Conservation (phyloP, 306 rosid species). For the Dalbergia oliveri region DNA sequence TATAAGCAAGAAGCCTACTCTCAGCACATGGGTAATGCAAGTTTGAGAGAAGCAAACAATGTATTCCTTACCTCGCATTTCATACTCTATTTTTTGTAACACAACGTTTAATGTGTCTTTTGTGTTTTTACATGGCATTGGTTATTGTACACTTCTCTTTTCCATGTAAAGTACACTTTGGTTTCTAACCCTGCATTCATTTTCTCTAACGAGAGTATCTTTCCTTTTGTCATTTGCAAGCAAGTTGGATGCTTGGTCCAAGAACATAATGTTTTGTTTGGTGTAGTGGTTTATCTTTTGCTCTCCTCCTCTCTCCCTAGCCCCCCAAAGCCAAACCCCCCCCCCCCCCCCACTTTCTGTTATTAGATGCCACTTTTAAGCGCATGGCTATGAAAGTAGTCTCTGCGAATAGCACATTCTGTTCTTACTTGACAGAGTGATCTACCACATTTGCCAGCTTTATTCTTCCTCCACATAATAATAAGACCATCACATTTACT, state of each 20-base stretch:
- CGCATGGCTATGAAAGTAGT: constrained; percentile 19
- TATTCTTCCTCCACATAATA: constrained; percentile 9
- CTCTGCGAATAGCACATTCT: constrained; percentile 29
- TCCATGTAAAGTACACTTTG: constrained; percentile 42
- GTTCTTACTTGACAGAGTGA: constrained; percentile 7
- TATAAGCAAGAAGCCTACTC: constrained; percentile 27
- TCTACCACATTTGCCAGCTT: constrained; percentile 27
- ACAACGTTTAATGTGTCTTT: constrained; percentile 38
- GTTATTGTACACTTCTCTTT: constrained; percentile 41
- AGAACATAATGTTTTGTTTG: constrained; percentile 44
- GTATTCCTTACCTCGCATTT: constrained; percentile 21
- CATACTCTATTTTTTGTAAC: constrained; percentile 25
- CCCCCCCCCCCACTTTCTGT: neutral
- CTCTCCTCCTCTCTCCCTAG: neutral
- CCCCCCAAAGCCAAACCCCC: neutral
- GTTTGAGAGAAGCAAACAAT: constrained; percentile 28
- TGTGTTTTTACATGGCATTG: constrained; percentile 38
- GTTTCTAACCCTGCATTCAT: constrained; percentile 38
- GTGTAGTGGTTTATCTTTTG: constrained; percentile 11
- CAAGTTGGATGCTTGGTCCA: constrained; percentile 48
- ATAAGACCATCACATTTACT: constrained; percentile 13
- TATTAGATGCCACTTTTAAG: constrained; percentile 22
- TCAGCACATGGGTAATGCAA: constrained; percentile 49
- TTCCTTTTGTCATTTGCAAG: constrained; percentile 43
- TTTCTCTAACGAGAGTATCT: constrained; percentile 36